These are phyloP conservation scores for Wickerhamomyces bisporus DNA, from an alignment of 805 yeast genomes.

Conservation along the genomic window DNA sequence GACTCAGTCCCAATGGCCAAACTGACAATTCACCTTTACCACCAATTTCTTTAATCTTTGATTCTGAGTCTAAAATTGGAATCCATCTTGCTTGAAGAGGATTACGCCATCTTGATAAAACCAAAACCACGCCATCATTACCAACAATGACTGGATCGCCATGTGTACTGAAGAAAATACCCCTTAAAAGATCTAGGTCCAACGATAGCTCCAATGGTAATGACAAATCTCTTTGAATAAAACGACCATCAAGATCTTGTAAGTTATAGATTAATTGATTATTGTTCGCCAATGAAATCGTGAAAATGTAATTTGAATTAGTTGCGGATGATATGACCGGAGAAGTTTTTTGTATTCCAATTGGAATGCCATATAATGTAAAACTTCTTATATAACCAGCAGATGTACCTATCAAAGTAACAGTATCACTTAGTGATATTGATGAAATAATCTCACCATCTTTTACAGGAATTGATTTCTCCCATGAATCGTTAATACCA, in stretches of 20 bases:
- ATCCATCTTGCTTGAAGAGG: constrained; percentile 79
- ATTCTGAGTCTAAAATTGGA: constrained; percentile 60
- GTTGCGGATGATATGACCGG: constrained; percentile 56
- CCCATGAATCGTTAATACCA: constrained; percentile 66
- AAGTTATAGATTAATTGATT: constrained; percentile 33
- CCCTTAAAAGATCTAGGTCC: constrained; percentile 37
- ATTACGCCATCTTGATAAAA: constrained; percentile 75
- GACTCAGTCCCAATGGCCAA: constrained; percentile 84
- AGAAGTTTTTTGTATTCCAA: constrained; percentile 60
- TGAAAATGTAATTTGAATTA: constrained; percentile 26
- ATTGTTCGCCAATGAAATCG: constrained; percentile 26
- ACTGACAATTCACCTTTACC: constrained; percentile 54
- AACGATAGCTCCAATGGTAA: constrained; percentile 33
- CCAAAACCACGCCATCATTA: constrained; percentile 63
- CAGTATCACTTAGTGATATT: constrained; percentile 58
- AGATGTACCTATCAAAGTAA: constrained; percentile 67
- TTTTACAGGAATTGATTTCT: constrained; percentile 46
- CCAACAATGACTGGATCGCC: constrained; percentile 92
- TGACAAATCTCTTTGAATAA: constrained; percentile 40
- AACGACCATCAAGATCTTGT: constrained; percentile 44
- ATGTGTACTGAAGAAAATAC: constrained; percentile 77
- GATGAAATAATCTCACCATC: constrained; percentile 58
- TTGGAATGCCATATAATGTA: constrained; percentile 69
- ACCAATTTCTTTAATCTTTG: constrained; percentile 44
- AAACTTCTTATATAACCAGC: constrained; percentile 69